These are phyloP conservation scores for Mikania micrantha DNA, from an alignment of 129 eudicot genomes.

Conservation along the genomic window DNA sequence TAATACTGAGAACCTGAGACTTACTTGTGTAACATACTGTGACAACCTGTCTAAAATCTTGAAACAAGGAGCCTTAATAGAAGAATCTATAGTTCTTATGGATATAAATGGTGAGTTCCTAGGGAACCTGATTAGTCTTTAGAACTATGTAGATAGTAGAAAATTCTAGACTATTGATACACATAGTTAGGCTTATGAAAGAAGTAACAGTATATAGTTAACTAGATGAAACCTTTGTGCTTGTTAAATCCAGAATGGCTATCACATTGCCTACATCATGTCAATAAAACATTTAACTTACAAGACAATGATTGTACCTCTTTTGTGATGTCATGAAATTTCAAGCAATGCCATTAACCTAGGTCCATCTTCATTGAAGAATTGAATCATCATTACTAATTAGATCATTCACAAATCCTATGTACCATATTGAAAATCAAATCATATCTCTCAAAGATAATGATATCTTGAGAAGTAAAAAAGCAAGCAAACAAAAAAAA, in stretches of 20 bases:
- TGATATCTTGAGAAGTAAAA: neutral
- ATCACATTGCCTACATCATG: neutral
- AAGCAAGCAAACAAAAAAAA: neutral
- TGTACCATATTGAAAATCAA: neutral
- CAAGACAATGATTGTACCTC: neutral
- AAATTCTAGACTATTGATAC: neutral
- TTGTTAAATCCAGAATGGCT: neutral
- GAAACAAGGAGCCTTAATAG: neutral
- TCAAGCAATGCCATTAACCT: constrained; percentile 13
- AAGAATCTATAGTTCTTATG: neutral
- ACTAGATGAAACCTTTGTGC: neutral
- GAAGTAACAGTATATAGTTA: neutral
- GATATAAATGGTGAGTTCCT: neutral
- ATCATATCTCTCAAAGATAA: constrained; percentile 5
- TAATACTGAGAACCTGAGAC: neutral
- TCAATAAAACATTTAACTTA: neutral
- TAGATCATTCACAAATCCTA: neutral
- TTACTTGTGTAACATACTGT: neutral
- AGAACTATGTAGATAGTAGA: neutral
- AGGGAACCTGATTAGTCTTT: neutral
- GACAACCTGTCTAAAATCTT: neutral
- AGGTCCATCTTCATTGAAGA: neutral
- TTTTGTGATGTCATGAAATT: neutral
- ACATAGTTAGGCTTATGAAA: neutral
- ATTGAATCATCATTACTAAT: constrained; percentile 8